Base-by-base conservation (phyloP, 805 yeast genomes). In the Torulaspora indica region DNA sequence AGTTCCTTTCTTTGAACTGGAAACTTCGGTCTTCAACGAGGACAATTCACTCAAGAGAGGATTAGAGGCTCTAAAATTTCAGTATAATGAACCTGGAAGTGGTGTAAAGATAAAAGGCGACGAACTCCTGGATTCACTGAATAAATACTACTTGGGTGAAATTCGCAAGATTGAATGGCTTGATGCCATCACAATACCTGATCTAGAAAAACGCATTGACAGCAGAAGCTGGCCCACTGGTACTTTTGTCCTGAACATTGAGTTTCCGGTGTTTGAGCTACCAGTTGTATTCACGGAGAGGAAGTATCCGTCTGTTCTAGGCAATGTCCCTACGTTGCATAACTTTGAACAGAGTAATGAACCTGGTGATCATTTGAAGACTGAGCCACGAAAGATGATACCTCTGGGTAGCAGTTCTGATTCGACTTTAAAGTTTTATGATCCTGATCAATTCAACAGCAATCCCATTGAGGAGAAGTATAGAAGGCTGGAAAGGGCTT, bases 391-490 rank as follows among this genome's bases (percentile, higher is more conserved):
- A 1, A 53, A 54, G 20, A 59, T 50, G 28, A 54, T 60, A 12
- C 52, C 60, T 0, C 38, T 57, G 2, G 66, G 65, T n/a, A 51
- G 47, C 36, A 50, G 53, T 22, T 42, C 54, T 23, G 67, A 46
- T 33, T 59, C 72, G 4, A 63, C 70, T 0, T 29, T 63, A 55
- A 54, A 67, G 24, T 73, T 82, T 13, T 79, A 77, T 57, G 93
- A 85, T 54, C 89, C 89, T 0, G 91, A 85, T 51, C 81, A 77
- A 54, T 71, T 66, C 48, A 67, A 71, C 15, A 78, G 75, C 47
- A 95, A 91, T 56, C 96, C 96, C 1, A 82, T 93, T 17, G 98
- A 93, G 59, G 75, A 80, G 51, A 93, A 91, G 61, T 88, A 84
- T 59, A 79, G 95, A 52, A 79, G 83, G 46, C 67, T 91, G 41